A percentile compares a stretch with the other conserved stretches of the same genome.
Evolutionary conservation across 2,329 filamentous ascomycete species (phyloP).

Genomic region (Beauveria sp.): DNA sequence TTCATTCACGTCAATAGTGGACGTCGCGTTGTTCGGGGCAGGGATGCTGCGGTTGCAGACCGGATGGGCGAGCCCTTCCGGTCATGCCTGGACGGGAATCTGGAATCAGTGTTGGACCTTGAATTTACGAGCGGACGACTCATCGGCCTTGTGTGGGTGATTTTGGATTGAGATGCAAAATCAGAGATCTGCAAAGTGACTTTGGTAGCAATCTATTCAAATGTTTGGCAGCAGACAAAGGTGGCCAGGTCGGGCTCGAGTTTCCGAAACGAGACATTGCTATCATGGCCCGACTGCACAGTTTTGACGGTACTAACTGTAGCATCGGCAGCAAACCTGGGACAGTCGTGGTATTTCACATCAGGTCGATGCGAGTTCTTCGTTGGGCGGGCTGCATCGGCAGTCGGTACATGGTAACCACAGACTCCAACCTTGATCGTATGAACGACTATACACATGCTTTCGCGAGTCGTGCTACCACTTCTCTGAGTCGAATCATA

Average conservation of each 20-base stretch:
- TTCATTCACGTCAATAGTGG: slow-evolving; percentile 13
- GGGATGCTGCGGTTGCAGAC: slow-evolving; percentile 15
- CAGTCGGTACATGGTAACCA: background rate
- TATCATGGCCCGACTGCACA: background rate
- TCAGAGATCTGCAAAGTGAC: slow-evolving; percentile 16
- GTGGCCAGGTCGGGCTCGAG: slow-evolving; percentile 18
- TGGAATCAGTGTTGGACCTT: slow-evolving; percentile 14
- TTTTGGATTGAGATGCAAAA: slow-evolving; percentile 13
- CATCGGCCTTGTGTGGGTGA: slow-evolving; percentile 10
- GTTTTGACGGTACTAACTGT: no score
- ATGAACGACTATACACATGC: background rate
- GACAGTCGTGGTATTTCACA: no score
- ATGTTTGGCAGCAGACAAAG: slow-evolving; percentile 18
- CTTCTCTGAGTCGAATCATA: background rate
- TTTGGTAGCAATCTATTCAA: slow-evolving; percentile 17
- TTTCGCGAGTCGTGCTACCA: background rate
- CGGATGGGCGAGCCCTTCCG: slow-evolving; percentile 14
- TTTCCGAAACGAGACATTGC: slow-evolving; percentile 5
- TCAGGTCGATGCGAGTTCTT: background rate
- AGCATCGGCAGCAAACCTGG: no score
- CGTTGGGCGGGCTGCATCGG: background rate
- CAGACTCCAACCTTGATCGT: background rate
- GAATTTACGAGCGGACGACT: slow-evolving; percentile 11
- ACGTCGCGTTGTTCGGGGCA: slow-evolving; percentile 3
- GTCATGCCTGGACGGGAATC: slow-evolving; percentile 17